Base-by-base conservation (phyloP, 257 asterid species). In the Mentha longifolia region DNA sequence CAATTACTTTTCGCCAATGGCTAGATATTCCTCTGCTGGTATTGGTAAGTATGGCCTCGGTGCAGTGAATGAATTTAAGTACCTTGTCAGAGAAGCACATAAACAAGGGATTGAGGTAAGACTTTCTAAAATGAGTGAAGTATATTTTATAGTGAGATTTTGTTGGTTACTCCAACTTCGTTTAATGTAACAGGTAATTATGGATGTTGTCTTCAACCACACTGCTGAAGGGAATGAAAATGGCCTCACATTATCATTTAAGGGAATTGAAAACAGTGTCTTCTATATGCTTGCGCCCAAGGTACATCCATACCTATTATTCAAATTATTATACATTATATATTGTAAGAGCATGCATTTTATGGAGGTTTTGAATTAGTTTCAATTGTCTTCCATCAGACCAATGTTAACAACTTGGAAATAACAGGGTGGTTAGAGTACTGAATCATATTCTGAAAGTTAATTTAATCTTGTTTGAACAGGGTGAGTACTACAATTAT, bases 151-250 rank as follows among this genome's bases (percentile, higher is more conserved):
- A 70, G 62, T 49, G 57, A 41, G 46, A 55, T 64, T 59, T 49
- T 78, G 42, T 52, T 52, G 59, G 12, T 66, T 78, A 5, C 37
- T 67, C 52, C 60, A 64, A 68, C 43, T 65, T 59, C 72, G 63
- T 77, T 69, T 61, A 46, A 59, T 76, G 76, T 45, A 61, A 70
- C 88, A 95, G 99, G 97, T 95, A 73, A 82, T 95, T 80, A 91
- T 95, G 99, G 99, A 95, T 79, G 97, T 95, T 66, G 99, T 95
- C 74, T 95, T 91, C 80, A 95, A 95, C 69, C 99, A 95, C 91
- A 91, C 97, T 41, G 99, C 98, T 28, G 99, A 95, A 82, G 99
- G 98, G 81, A 95, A 95, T 82, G 96, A 89, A 76, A 87, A 92
- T 75, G 99, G 99, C 68, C 98, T 92, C 66, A 57, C 74, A 19